Evolutionary conservation across 768 basidiomycete species (phyloP), one percentile per base, ranked within the genome.

Genomic region (Galerina sulciceps): DNA sequence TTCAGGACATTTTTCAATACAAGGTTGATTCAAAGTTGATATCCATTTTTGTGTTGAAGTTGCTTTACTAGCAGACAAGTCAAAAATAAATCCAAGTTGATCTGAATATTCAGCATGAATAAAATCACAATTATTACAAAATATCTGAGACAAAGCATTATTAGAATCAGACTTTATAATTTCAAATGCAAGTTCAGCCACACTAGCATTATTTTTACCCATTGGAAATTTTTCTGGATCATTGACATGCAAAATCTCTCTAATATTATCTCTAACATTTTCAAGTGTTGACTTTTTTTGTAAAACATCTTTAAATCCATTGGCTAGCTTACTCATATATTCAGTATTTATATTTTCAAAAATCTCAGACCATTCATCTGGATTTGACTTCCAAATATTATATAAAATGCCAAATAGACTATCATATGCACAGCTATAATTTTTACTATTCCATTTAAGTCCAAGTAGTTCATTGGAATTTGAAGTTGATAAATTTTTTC

Each of bases 401-500:
- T 52, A 67, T 3, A 70, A 13, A 6, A 71, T 61, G 0, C 59
- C 59, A 35, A 69, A 63, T 9, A 68, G 17, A 14, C 63, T 18
- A 61, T 72, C 71, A 60, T 70, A 73, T 22, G 67, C 59, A 57
- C 65, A 72, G 38, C 69, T 69, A 48, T 58, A 65, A 55, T 69
- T 55, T 23, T 36, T 6, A 10, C n/a, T 34, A 47, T 69, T 59
- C 68, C 69, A 73, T 55, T 26, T 40, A 3, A 64, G 4, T 3
- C 68, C 62, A 6, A 42, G 26, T 50, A 5, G 53, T 4, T 34
- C 15, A 2, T 17, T 48, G 23, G 23, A 8, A 53, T 23, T 38
- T 15, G 3, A 3, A 26, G 26, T 26, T 6, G 26, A 26, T 26
- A 6, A 26, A 26, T 3, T 26, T 26, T 26, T 26, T 26, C 26